Base-by-base conservation (phyloP, 768 basidiomycete species). In the Amanita phalloides region DNA sequence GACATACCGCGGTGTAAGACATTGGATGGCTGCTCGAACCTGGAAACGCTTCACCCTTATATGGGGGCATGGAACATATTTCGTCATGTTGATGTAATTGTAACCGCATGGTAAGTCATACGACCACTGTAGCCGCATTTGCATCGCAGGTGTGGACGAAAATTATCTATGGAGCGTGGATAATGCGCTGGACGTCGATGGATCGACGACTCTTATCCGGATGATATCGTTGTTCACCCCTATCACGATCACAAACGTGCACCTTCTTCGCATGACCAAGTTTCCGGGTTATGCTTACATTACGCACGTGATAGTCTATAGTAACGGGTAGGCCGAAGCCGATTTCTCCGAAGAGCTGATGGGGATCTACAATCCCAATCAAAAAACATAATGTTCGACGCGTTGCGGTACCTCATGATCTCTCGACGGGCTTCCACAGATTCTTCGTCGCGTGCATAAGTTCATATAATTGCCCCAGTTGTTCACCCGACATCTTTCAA, bases 381-480 rank as follows among this genome's bases (percentile, higher is more conserved):
- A 44, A 21, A 25, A 21, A 21, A n/a, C 9, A 42, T 13, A 25
- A 20, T 10, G 38, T 13, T 33, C 33, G 38, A 41, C 17, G 26
- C 13, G 43, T 23, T 6, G 25, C 44, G 6, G 14, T 43, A 28
- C 43, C 17, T 51, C 32, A 51, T 35, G 49, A 44, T 20, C 58
- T 51, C 50, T 64, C 54, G 46, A 71, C 64, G 20, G 82, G 75
- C 61, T 84, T 92, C 90, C 89, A 95, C 30, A 95, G 75, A 55
- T 85, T 85, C 62, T 88, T 90, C 0, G 91, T 84, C 2, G 84
- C 88, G 55, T 89, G 84, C 90, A 95, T 92, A 55, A 99, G 75
- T 62, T 97, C 93, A 62, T 96, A 91, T 38, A 99, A 67, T 65
- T 98, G 95, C 1, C 89, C 89, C 3, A 97, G 71, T 63, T 99